Percentiles rank a stretch among this genome's conserved stretches.
These are phyloP conservation scores for Verbena officinalis DNA, from an alignment of 257 asterid genomes.

Conservation along the genomic window DNA sequence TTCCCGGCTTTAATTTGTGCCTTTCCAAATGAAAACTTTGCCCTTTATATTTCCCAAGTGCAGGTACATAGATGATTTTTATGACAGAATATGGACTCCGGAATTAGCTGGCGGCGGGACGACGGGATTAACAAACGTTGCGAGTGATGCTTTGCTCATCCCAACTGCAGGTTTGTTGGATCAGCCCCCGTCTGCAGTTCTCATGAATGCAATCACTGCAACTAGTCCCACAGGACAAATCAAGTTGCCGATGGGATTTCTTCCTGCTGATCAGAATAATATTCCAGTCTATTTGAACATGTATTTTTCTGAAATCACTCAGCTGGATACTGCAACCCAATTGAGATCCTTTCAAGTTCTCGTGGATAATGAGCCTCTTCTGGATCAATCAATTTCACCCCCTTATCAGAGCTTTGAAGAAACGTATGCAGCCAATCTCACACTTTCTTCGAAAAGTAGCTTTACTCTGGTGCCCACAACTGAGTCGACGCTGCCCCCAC, in stretches of 20 bases:
- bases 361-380: conserved; percentile 5
- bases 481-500: conserved; percentile 62
- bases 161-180: conserved; percentile 9
- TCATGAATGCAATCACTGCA: conserved; percentile 47
- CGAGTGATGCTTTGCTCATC: conserved; percentile 3
- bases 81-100: conserved; percentile 67
- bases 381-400: conserved; percentile 36
- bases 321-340: conserved; percentile 35
- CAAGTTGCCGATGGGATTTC: conserved; percentile 19
- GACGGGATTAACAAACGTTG: conserved; percentile 29
- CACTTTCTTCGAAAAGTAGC: conserved; percentile 28
- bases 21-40: too few relatives aligned
- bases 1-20: too few relatives aligned
- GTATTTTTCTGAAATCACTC: conserved; percentile 61
- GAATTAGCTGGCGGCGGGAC: not conserved
- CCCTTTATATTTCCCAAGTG: not conserved
- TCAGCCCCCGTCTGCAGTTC: conserved; percentile 46
- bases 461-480: conserved; percentile 41
- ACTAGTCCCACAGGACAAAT: not conserved
- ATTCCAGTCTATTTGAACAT: conserved; percentile 43
- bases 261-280: not conserved
- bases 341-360: conserved; percentile 47
- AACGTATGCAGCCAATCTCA: conserved; percentile 7
- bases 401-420: conserved; percentile 35
- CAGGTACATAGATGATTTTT: conserved; percentile 45